Evolutionary conservation across 2,329 filamentous ascomycete genomes (phyloP), one percentile per base, ranked within the genome.

Genomic region (Fusarium sp.): DNA sequence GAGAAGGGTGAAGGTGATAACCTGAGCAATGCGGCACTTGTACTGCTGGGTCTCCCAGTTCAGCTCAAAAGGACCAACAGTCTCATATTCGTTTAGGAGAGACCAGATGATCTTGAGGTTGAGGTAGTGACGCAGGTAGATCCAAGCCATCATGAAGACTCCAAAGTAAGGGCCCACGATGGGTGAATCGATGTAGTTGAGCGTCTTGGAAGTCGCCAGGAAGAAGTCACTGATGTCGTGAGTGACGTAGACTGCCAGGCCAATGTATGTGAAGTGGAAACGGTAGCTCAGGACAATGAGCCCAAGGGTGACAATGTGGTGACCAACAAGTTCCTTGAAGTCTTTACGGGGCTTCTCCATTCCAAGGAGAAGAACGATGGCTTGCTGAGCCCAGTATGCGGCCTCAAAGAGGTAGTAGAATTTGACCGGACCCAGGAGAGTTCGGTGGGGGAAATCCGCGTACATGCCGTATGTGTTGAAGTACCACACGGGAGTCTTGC

Each of bases 211-310:
- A 3, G 92, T 96, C 37, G 95, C 94, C 44, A 97, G 86, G 87
- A 97, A 97, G 82, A 97, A 97, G 79, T 97, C 94, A 62, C 90
- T 94, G 65, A 97, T 92, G 76, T 98, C 94, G 79, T 97, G 93
- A 11, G 94, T 97, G 65, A 96, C 93, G 80, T 97, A 98, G 33
- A 98, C 93, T 20, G 93, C 92, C 56, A 97, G 82, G 25, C 94
- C 94, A 78, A 98, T 96, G 80, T 97, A 95, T 20, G 94, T 96
- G 79, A 97, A 98, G 81, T 98, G 94, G 84, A 97, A 98, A 64
- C 93, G 89, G 82, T 97, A 98, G 82, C 92, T 96, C 75, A 95
- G 82, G 60, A 82, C 90, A 71, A 98, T 97, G 72, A 98, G 85
- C 20, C 90, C 83, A 62, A 98, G 82, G 20, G 93, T 96, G 77